phyloP scores from a whole-genome alignment of 2,329 filamentous ascomycete genomes.

The Exophiala bonariae region DNA sequence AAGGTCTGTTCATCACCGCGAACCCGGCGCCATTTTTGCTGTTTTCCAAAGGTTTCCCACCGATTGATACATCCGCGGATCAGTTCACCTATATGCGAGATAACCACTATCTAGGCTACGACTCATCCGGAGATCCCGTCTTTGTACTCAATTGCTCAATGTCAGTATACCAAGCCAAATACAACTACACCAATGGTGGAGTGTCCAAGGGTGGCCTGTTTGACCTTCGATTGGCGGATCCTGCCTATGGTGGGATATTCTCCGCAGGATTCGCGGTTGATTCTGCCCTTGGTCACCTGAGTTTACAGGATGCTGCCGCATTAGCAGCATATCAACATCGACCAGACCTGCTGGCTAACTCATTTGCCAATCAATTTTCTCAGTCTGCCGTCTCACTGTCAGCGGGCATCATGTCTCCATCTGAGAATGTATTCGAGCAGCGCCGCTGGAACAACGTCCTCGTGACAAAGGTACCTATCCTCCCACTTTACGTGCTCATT shows the following conservation, averaged over 20 bases:
- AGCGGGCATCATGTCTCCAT: conserved; percentile 15
- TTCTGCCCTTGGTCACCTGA: conserved; percentile 20
- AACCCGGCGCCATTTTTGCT: conserved; percentile 22
- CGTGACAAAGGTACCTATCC: conserved; percentile 20
- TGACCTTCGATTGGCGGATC: conserved; percentile 7
- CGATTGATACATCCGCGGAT: conserved; percentile 17
- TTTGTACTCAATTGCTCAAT: conserved; percentile 24
- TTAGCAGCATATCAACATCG: conserved; percentile 16
- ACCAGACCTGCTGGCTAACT: conserved; percentile 15
- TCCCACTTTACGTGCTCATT: conserved; percentile 22
- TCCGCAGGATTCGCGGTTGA: conserved; percentile 22
- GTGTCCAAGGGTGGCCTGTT: conserved; percentile 10
- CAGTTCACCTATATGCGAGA: conserved; percentile 17
- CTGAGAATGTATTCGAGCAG: conserved; percentile 16
- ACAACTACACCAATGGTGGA: conserved; percentile 21
- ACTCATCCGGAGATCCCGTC: conserved; percentile 20
- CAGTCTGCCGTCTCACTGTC: conserved; percentile 14
- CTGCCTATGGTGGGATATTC: conserved; percentile 21
- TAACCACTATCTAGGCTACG: conserved; percentile 13
- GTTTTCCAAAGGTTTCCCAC: conserved; percentile 27
- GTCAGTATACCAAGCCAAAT: conserved; percentile 20
- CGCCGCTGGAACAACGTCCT: conserved; percentile 13
- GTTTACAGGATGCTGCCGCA: conserved; percentile 9
- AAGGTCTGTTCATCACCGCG: conserved; percentile 16
- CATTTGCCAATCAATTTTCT: conserved; percentile 18